A percentile compares a stretch with the other conserved stretches of the same genome.
phyloP scores from a whole-genome alignment of 1,284 basidiomycete genomes.

The Cryptococcus maquisensis region DNA sequence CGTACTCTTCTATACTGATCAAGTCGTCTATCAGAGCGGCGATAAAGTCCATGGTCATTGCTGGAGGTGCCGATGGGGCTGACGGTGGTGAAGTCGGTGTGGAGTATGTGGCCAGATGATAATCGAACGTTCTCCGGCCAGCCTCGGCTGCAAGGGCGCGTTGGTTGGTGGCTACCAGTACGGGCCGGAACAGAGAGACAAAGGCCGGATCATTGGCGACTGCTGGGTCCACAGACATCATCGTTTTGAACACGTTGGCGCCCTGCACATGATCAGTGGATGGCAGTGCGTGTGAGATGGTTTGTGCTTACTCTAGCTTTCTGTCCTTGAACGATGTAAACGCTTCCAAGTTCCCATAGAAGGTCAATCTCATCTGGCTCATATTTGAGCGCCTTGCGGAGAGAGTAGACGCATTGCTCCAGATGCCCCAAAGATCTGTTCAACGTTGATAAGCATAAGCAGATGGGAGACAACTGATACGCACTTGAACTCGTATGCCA shows the following conservation, averaged over 20 bases:
- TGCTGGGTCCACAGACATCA: constrained; percentile 58
- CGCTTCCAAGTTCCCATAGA: constrained; percentile 81
- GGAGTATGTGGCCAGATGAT: constrained; percentile 51
- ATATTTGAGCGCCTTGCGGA: constrained; percentile 72
- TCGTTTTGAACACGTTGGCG: constrained; percentile 66
- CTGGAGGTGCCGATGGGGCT: constrained; percentile 15
- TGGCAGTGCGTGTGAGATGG: background rate
- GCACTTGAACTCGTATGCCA: constrained; percentile 71
- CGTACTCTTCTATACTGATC: constrained; percentile 65
- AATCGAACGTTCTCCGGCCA: constrained; percentile 61
- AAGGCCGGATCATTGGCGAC: constrained; percentile 77
- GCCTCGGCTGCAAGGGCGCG: constrained; percentile 61
- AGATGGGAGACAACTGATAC: constrained; percentile 9
- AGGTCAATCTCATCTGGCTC: constrained; percentile 78
- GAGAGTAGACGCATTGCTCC: constrained; percentile 89
- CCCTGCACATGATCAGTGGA: constrained; percentile 53
- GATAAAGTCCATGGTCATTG: constrained; percentile 50
- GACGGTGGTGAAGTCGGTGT: constrained; percentile 8
- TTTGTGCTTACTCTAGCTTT: constrained; percentile 56
- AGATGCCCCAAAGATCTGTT: constrained; percentile 16
- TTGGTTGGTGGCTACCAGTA: constrained; percentile 69
- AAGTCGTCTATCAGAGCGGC: constrained; percentile 78
- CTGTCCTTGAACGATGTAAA: constrained; percentile 73
- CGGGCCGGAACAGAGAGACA: constrained; percentile 70
- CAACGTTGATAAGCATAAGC: background rate